Percentiles rank a stretch among this genome's conserved stretches.
Conservation (phyloP, 2,329 filamentous ascomycete genomes). For the Tolypocladium ovalisporum region DNA sequence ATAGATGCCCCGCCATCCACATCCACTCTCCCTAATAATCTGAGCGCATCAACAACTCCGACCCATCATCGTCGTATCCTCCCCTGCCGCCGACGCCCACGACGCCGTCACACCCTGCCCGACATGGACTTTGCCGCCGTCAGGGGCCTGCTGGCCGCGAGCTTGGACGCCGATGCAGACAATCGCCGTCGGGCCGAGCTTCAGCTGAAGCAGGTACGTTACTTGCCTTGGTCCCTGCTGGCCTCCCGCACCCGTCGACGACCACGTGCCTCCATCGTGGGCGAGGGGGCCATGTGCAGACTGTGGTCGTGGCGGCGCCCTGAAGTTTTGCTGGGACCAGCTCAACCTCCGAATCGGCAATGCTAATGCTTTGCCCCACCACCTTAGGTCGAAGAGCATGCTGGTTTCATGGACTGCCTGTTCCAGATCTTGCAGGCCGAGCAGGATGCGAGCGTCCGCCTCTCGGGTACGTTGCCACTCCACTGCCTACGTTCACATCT, state of each 20-base stretch:
- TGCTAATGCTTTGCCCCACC: constrained; percentile 1
- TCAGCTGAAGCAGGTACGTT: constrained; percentile 68
- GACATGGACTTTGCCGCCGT: constrained; percentile 65
- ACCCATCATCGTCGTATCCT: neutral
- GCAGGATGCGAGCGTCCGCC: constrained; percentile 71
- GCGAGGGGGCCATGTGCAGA: neutral
- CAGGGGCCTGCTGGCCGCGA: constrained; percentile 66
- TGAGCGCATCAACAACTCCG: constrained; percentile 2
- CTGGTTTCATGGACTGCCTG: constrained; percentile 83
- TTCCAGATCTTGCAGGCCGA: constrained; percentile 85
- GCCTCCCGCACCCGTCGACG: neutral
- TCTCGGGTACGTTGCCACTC: constrained; percentile 61
- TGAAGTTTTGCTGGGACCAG: neutral
- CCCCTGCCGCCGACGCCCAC: neutral
- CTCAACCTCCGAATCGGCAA: neutral
- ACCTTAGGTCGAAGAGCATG: constrained; percentile 72
- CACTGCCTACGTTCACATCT: constrained; percentile 1
- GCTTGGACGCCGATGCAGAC: constrained; percentile 64
- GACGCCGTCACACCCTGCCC: constrained; percentile 1
- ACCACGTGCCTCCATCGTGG: neutral
- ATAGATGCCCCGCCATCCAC: constrained; percentile 4
- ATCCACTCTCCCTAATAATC: neutral
- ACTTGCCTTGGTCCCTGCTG: neutral
- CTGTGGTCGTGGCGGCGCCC: neutral
- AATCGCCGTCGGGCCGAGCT: constrained; percentile 66